phyloP scores from a whole-genome alignment of 345 rosid genomes.

The Eutrema heterophyllum region DNA sequence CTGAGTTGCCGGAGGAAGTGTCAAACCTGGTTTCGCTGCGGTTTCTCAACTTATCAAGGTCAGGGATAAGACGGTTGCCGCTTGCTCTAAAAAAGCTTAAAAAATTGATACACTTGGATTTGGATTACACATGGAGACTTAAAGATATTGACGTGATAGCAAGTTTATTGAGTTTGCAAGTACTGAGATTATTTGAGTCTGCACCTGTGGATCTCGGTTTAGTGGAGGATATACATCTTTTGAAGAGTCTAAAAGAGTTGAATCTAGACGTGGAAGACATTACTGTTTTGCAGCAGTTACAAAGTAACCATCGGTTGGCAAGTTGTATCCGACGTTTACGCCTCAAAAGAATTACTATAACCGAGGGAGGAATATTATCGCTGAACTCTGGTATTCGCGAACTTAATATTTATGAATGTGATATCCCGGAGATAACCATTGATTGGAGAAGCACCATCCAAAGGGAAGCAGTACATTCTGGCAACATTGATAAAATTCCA shows the following conservation, averaged over 20 bases:
- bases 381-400: background rate
- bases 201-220: background rate
- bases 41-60: slow-evolving; percentile 4
- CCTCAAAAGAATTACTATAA: background rate
- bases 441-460: too few species aligned
- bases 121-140: background rate
- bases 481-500: too few species aligned
- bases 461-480: too few species aligned
- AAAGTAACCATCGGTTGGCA: background rate
- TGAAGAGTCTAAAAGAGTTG: slow-evolving; percentile 1
- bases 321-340: background rate
- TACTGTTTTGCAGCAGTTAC: background rate
- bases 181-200: background rate
- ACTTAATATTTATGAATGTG: background rate
- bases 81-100: background rate
- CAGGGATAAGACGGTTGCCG: background rate
- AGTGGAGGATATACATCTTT: background rate
- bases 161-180: background rate
- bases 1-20: background rate
- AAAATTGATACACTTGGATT: slow-evolving; percentile 9
- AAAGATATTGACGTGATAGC: background rate
- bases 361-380: background rate
- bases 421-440: too few species aligned
- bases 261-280: background rate
- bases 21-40: background rate